Evolutionary conservation across 352 stramenopile genomes (phyloP), one percentile per base, ranked within the genome.

Genomic region (Globisporangium radiosum): DNA sequence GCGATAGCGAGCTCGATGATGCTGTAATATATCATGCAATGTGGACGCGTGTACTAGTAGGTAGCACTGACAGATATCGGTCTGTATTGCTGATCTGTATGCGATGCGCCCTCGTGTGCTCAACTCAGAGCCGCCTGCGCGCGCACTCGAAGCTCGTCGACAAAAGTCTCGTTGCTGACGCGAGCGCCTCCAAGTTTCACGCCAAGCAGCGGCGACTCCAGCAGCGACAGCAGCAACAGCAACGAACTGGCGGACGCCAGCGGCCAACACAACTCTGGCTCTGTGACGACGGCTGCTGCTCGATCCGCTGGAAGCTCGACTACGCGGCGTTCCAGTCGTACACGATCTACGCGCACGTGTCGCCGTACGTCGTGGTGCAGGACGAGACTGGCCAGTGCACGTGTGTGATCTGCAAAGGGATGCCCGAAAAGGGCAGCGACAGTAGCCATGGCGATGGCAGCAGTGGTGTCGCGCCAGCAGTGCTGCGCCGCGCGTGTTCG

Each of bases 251-350:
- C 15, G 47, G 37, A 4, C 9, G 7, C 1, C 40, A 52, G 11
- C 52, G 42, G 17, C 40, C 58, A 25, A 72, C 67, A 2, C 81
- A 81, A 59, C 69, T 86, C 45, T 88, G 77, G 78, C 75, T 77
- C 48, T 89, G 79, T 45, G 73, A 76, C 10, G 64, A 70, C 14
- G 79, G 79, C 50, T 89, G 79, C 71, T 89, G 79, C 56, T 87
- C 75, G 33, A 77, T 89, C 56, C 79, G 77, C 40, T 85, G 76
- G 76, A 89, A 89, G 53, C 77, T 89, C 52, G 77, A 87, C 66
- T 89, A 89, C 45, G 79, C 75, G 73, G 79, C 84, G 63, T 84
- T 88, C 55, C 73, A 84, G 57, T 78, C 73, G 37, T 87, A 81
- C 66, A 72, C 70, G 40, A 77, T 85, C 42, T 87, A 90, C 59